Conservation (phyloP, 208 protist genomes). For the Borovskyia barvae region DNA sequence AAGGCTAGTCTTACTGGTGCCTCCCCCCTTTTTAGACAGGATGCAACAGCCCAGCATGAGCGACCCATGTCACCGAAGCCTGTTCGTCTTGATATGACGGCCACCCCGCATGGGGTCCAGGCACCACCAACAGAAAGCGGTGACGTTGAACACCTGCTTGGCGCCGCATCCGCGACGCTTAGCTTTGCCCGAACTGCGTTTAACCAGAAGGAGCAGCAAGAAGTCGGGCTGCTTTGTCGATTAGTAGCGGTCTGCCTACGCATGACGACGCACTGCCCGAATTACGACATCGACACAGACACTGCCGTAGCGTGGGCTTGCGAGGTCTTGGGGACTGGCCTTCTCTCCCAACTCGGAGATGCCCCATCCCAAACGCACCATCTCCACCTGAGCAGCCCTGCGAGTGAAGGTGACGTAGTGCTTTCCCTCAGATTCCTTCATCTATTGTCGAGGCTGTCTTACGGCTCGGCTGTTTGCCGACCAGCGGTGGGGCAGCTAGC, state of each 20-base stretch:
- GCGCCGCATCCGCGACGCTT: slow-evolving; percentile 23
- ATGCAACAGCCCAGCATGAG: neutral
- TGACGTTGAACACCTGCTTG: slow-evolving; percentile 26
- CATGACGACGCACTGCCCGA: slow-evolving; percentile 43
- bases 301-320: slow-evolving; percentile 27
- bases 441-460: slow-evolving; percentile 49
- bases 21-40: neutral
- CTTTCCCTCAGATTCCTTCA: slow-evolving; percentile 31
- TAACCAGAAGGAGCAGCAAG: no score
- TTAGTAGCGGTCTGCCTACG: slow-evolving; percentile 19
- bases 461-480: slow-evolving; percentile 15
- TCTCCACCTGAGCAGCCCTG: no score
- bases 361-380: no score
- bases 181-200: no score
- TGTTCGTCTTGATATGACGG: slow-evolving; percentile 32
- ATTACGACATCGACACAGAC: slow-evolving; percentile 42
- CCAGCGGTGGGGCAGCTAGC: slow-evolving; percentile 11
- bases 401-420: neutral
- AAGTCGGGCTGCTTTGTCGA: no score
- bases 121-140: slow-evolving; percentile 37
- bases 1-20: slow-evolving; percentile 7
- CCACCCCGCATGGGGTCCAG: slow-evolving; percentile 37
- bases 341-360: no score
- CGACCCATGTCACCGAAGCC: slow-evolving; percentile 13
- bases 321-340: slow-evolving; percentile 26